Conservation (phyloP, 2,329 filamentous ascomycete species). For the Penicillium sp. region DNA sequence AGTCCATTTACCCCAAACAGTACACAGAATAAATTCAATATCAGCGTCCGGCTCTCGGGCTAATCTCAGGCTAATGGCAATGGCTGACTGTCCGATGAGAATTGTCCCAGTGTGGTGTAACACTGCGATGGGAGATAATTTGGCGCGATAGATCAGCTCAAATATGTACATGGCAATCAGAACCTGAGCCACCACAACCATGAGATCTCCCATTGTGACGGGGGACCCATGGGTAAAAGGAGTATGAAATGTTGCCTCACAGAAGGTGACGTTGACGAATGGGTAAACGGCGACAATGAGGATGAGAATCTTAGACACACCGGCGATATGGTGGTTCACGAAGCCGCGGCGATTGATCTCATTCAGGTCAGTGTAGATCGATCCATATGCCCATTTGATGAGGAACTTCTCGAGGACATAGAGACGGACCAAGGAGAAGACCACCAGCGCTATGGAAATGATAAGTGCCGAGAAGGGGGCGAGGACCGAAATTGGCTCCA, state of each 20-base stretch:
- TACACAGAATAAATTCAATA: conserved; percentile 44
- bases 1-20: conserved; percentile 45
- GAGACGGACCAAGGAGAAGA: conserved; percentile 47
- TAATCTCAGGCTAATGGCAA: conserved; percentile 42
- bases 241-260: conserved; percentile 35
- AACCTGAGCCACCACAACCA: conserved; percentile 46
- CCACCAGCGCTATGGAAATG: conserved; percentile 30
- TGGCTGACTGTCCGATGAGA: conserved; percentile 48
- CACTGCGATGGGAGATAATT: conserved; percentile 47
- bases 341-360: conserved; percentile 46
- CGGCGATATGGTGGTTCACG: conserved; percentile 54
- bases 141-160: conserved; percentile 49
- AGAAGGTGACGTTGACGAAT: conserved; percentile 45
- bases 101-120: conserved; percentile 49
- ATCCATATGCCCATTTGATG: conserved; percentile 39
- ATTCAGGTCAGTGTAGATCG: conserved; percentile 40
- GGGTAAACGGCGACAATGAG: conserved; percentile 47
- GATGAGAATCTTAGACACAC: conserved; percentile 46
- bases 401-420: conserved; percentile 50
- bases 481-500: conserved; percentile 29
- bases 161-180: conserved; percentile 54
- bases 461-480: conserved; percentile 32
- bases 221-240: conserved; percentile 32
- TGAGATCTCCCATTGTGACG: conserved; percentile 47
- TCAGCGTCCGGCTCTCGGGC: conserved; percentile 35